Percentiles rank a stretch among this genome's conserved stretches.
phyloP scores from a whole-genome alignment of 768 basidiomycete genomes.

The Hygrophorus pudorinus region DNA sequence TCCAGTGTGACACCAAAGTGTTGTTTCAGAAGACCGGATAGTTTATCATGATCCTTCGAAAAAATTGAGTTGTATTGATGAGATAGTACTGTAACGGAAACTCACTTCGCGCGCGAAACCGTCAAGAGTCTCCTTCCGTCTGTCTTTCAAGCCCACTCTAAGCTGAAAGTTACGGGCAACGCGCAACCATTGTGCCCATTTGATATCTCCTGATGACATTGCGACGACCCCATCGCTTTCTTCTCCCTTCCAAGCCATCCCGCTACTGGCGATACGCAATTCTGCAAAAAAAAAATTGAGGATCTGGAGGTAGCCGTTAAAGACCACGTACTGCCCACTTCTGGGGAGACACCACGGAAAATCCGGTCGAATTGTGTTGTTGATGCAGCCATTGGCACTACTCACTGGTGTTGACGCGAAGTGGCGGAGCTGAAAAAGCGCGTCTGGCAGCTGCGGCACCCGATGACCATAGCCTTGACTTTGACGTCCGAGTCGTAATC shows the following conservation, averaged over 20 bases:
- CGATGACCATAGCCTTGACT: too few relatives aligned
- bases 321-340: constrained; percentile 70
- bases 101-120: constrained; percentile 83
- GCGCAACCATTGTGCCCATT: constrained; percentile 85
- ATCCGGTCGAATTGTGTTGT: constrained; percentile 83
- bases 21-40: constrained; percentile 74
- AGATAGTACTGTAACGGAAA: background rate
- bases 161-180: constrained; percentile 92
- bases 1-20: constrained; percentile 83
- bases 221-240: constrained; percentile 56
- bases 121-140: constrained; percentile 78
- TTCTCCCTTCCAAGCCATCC: constrained; percentile 90
- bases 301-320: background rate
- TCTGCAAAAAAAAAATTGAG: constrained; percentile 32
- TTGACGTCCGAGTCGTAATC: too few relatives aligned
- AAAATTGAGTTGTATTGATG: background rate
- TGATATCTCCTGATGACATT: constrained; percentile 63
- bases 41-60: constrained; percentile 76
- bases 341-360: constrained; percentile 61
- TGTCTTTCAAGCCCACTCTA: constrained; percentile 69
- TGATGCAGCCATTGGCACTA: constrained; percentile 24
- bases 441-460: too few relatives aligned
- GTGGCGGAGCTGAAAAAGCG: constrained; percentile 10
- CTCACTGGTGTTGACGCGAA: constrained; percentile 6
- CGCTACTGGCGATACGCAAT: constrained; percentile 80